phyloP scores from a whole-genome alignment of 257 asterid species.

The Gentiana macrophylla region DNA sequence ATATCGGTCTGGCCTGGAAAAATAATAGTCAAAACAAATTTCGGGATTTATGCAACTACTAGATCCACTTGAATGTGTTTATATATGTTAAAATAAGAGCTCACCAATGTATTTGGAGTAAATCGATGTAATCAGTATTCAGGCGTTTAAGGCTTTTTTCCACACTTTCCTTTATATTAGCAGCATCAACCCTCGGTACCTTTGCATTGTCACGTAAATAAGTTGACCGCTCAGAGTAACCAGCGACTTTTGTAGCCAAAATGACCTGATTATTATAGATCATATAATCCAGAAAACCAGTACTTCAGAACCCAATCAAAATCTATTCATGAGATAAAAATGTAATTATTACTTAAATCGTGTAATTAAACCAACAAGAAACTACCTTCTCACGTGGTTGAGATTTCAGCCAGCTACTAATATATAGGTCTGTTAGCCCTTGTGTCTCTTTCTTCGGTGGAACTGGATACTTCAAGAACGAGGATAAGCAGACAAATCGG shows the following conservation, averaged over 20 bases:
- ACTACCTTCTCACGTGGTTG: conserved; percentile 85
- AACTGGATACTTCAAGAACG: conserved; percentile 50
- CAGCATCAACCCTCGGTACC: conserved; percentile 77
- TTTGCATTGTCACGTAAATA: conserved; percentile 56
- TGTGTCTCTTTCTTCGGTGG: conserved; percentile 65
- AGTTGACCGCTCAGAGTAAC: conserved; percentile 54
- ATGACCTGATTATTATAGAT: conserved; percentile 39
- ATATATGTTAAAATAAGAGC: not conserved
- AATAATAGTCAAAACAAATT: conserved; percentile 3
- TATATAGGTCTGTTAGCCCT: conserved; percentile 65
- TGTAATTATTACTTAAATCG: no score
- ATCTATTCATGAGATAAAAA: not conserved
- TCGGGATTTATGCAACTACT: not conserved
- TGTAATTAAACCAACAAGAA: conserved; percentile 1
- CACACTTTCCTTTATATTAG: conserved; percentile 82
- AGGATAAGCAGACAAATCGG: conserved; percentile 2
- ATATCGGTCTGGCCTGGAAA: conserved; percentile 85
- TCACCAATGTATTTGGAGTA: conserved; percentile 96
- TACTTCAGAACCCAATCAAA: conserved; percentile 1
- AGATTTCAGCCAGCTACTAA: conserved; percentile 71
- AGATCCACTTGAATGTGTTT: no score
- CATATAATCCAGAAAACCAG: not conserved
- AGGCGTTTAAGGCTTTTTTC: conserved; percentile 92
- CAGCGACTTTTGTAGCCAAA: conserved; percentile 91
- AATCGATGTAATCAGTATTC: conserved; percentile 82